phyloP scores from a whole-genome alignment of 257 asterid genomes.

The Capsicum rhomboideum region DNA sequence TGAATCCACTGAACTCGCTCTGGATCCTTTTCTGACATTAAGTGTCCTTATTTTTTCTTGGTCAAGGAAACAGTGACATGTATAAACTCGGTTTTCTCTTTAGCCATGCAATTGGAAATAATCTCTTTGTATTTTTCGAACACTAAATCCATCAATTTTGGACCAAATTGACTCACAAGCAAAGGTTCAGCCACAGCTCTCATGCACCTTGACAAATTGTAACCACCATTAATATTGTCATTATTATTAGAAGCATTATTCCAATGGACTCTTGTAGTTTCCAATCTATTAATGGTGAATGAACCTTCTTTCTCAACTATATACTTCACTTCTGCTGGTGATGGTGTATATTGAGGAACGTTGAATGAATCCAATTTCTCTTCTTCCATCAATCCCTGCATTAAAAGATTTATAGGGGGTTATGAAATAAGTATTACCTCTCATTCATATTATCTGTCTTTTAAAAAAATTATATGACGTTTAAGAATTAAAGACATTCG shows the following conservation, averaged over 20 bases:
- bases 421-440: too few relatives aligned
- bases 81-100: conserved; percentile 6
- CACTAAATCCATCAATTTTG: conserved; percentile 25
- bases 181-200: conserved; percentile 68
- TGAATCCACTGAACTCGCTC: not conserved
- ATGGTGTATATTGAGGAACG: conserved; percentile 53
- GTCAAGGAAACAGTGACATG: conserved; percentile 3
- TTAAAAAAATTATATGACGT: too few relatives aligned
- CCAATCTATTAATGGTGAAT: conserved; percentile 30
- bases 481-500: too few relatives aligned
- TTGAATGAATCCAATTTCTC: conserved; percentile 41
- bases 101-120: conserved; percentile 8
- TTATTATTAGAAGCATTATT: conserved; percentile 12
- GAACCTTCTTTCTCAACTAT: conserved; percentile 48
- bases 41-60: not conserved
- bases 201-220: conserved; percentile 38
- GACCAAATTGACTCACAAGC: conserved; percentile 45
- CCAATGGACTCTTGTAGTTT: conserved; percentile 39
- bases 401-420: not conserved
- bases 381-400: conserved; percentile 41
- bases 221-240: conserved; percentile 16
- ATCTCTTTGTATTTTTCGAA: conserved; percentile 26
- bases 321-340: conserved; percentile 28
- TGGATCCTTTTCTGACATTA: fast-evolving
- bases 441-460: too few relatives aligned